Evolutionary conservation across 2,329 filamentous ascomycete genomes (phyloP).

Genomic region (Alternaria brassicae): DNA sequence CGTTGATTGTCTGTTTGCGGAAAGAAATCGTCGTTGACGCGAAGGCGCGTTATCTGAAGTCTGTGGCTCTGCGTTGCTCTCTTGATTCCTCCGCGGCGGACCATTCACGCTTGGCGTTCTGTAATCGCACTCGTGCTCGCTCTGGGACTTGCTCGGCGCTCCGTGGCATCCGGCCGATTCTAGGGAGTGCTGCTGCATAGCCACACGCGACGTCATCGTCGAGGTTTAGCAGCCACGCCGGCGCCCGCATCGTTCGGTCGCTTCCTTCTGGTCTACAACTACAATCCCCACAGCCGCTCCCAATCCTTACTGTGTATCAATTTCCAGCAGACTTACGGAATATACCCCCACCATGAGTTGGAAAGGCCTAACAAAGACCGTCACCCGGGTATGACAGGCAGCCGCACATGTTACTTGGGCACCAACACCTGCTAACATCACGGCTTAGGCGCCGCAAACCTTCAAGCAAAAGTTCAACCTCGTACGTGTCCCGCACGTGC

Average conservation of each 20-base stretch:
- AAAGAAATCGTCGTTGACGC: not conserved
- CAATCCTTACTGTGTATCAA: constrained; percentile 13
- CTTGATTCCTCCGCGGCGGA: not conserved
- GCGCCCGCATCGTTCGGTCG: constrained; percentile 33
- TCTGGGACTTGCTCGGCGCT: constrained; percentile 12
- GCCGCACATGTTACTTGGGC: constrained; percentile 17
- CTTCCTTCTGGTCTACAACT: constrained; percentile 8
- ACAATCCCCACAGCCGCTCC: constrained; percentile 8
- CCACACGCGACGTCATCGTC: constrained; percentile 17
- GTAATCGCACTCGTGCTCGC: constrained; percentile 2
- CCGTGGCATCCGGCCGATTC: constrained; percentile 11
- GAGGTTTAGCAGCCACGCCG: constrained; percentile 28
- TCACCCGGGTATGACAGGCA: constrained; percentile 72
- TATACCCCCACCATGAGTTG: constrained; percentile 76
- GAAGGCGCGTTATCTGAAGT: not conserved
- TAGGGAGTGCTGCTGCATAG: constrained; percentile 12
- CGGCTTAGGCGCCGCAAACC: constrained; percentile 78
- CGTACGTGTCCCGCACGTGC: constrained; percentile 45
- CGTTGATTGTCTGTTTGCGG: constrained; percentile 12
- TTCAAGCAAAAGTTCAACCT: constrained; percentile 94
- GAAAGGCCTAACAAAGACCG: constrained; percentile 91
- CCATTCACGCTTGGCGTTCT: not conserved
- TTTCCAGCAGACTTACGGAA: constrained; percentile 7
- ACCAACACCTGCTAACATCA: constrained; percentile 30
- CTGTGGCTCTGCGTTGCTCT: not conserved